phyloP scores from a whole-genome alignment of 108 stramenopile species.

The Nannochloropsis salina region DNA sequence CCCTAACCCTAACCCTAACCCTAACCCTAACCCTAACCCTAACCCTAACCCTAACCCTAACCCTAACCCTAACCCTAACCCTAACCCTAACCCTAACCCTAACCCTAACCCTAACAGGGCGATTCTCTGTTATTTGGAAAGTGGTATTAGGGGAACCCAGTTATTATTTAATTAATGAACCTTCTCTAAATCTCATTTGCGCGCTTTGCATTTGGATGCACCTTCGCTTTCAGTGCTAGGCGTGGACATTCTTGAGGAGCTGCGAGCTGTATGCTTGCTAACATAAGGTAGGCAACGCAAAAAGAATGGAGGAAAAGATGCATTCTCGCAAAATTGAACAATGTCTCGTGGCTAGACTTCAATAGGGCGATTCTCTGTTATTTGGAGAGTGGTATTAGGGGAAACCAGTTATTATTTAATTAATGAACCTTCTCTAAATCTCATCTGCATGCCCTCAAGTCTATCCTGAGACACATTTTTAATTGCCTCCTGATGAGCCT shows the following conservation, averaged over 20 bases:
- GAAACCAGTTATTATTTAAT: no score
- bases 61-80: constrained; percentile 32
- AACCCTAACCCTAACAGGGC: neutral
- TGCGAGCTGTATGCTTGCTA: no score
- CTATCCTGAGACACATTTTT: no score
- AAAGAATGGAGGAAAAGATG: no score
- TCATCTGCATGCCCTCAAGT: neutral
- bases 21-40: constrained; percentile 32
- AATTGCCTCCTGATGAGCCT: no score
- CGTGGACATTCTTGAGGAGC: no score
- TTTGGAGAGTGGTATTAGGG: no score
- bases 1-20: constrained; percentile 30
- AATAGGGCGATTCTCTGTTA: neutral
- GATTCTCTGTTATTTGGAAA: neutral
- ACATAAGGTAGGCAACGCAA: neutral
- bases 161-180: no score
- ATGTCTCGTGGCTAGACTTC: no score
- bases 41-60: constrained; percentile 32
- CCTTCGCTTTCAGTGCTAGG: neutral
- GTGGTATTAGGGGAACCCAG: no score
- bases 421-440: neutral
- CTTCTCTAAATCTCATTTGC: neutral
- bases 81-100: constrained; percentile 11
- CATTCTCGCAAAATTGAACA: no score
- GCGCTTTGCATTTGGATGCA: neutral